These are phyloP conservation scores for Cinchona pubescens DNA, from an alignment of 257 asterid species.

Conservation along the genomic window DNA sequence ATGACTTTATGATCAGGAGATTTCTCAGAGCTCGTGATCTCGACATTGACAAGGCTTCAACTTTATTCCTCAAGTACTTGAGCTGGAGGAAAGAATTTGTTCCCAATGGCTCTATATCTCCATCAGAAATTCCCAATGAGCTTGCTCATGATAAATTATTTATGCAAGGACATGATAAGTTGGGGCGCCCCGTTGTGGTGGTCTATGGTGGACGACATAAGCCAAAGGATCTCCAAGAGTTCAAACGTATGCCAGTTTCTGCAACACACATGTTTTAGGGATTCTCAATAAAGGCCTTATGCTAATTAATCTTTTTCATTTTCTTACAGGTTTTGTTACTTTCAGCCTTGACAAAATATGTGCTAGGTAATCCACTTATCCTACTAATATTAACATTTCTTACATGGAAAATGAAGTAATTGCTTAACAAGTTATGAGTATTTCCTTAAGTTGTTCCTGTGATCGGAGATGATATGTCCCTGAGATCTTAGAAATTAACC, in stretches of 20 bases:
- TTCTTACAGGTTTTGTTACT: slow-evolving; percentile 66
- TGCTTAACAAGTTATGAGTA: no score
- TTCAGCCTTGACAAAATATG: slow-evolving; percentile 71
- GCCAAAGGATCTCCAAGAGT: slow-evolving; percentile 62
- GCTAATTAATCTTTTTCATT: slow-evolving; percentile 12
- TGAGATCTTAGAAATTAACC: neutral
- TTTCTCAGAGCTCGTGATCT: slow-evolving; percentile 91
- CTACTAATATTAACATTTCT: neutral
- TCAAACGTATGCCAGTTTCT: slow-evolving; percentile 83
- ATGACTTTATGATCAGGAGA: slow-evolving; percentile 75
- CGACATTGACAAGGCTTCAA: slow-evolving; percentile 77
- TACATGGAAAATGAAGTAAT: neutral
- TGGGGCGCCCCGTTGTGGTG: slow-evolving; percentile 65
- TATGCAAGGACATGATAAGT: slow-evolving; percentile 82
- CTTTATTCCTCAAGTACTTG: slow-evolving; percentile 63
- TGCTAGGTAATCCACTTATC: slow-evolving; percentile 54
- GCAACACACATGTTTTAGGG: no score
- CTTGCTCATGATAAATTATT: slow-evolving; percentile 65
- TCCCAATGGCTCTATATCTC: slow-evolving; percentile 36
- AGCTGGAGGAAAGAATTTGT: slow-evolving; percentile 78
- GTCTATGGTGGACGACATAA: slow-evolving; percentile 66
- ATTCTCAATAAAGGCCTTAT: neutral
- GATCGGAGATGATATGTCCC: neutral
- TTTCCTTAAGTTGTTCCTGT: neutral
- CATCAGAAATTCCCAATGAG: slow-evolving; percentile 48